These are phyloP conservation scores for Oenanthe sinensis DNA, from an alignment of 129 eudicot genomes.

Conservation along the genomic window DNA sequence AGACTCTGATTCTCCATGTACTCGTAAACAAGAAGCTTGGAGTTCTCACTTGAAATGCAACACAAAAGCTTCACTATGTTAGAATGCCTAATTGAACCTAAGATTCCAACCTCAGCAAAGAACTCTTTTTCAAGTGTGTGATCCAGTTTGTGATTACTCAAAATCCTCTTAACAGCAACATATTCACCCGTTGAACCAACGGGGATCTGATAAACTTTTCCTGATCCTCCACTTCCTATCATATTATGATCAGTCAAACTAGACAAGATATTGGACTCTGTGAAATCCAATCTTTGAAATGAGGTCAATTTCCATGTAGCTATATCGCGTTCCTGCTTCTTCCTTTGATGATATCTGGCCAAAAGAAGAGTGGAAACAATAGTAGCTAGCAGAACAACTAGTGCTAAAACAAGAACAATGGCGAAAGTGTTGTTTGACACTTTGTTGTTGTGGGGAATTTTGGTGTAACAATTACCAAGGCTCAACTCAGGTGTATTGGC, in stretches of 20 bases:
- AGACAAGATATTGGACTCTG: conserved; percentile 15
- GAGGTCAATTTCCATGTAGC: conserved; percentile 26
- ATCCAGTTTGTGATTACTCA: conserved; percentile 7
- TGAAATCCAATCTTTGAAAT: conserved; percentile 31
- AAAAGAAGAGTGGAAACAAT: neutral
- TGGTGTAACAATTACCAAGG: neutral
- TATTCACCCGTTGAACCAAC: conserved; percentile 2
- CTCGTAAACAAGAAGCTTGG: conserved; percentile 31
- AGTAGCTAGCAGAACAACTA: conserved; percentile 4
- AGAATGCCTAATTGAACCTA: conserved; percentile 24
- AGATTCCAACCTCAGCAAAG: conserved; percentile 23
- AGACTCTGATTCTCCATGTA: conserved; percentile 29
- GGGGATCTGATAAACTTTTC: conserved; percentile 18
- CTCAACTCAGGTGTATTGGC: neutral
- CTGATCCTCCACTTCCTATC: conserved; percentile 36
- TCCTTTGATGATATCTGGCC: conserved; percentile 6
- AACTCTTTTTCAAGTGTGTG: conserved; percentile 18
- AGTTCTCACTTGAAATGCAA: conserved; percentile 16
- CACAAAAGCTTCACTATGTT: conserved; percentile 31
- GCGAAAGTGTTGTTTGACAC: conserved; percentile 2
- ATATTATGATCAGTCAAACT: conserved; percentile 20
- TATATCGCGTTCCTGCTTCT: conserved; percentile 1
- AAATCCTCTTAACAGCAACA: conserved; percentile 26
- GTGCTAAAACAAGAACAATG: conserved; percentile 4
- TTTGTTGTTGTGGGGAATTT: neutral